A percentile compares a stretch with the other conserved stretches of the same genome.
Evolutionary conservation across 2,329 filamentous ascomycete genomes (phyloP).

Genomic region (Tolypocladium sp.): DNA sequence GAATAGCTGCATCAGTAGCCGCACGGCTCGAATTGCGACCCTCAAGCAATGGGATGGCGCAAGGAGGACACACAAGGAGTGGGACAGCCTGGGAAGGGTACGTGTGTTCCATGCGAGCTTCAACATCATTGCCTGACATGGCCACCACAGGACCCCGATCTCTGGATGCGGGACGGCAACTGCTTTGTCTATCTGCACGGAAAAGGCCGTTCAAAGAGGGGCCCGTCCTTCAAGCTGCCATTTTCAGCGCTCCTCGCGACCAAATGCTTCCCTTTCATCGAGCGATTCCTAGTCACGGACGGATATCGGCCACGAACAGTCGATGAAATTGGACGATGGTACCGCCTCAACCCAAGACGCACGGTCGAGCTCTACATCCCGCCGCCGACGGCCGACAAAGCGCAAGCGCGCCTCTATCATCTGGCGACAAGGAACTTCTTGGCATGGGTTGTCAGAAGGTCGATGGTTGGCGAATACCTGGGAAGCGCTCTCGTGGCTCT

Average conservation of each 20-base stretch:
- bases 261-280: conserved; percentile 52
- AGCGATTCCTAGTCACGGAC: conserved; percentile 34
- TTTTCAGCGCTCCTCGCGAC: conserved; percentile 46
- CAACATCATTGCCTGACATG: neutral
- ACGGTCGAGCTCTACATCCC: conserved; percentile 61
- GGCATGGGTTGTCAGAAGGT: conserved; percentile 56
- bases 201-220: conserved; percentile 53
- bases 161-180: conserved; percentile 60
- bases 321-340: conserved; percentile 22
- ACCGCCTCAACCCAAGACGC: conserved; percentile 16
- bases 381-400: conserved; percentile 41
- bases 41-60: conserved; percentile 8
- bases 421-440: conserved; percentile 67
- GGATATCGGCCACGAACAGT: conserved; percentile 11
- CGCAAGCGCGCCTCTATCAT: conserved; percentile 52
- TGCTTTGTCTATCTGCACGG: conserved; percentile 62
- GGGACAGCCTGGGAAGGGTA: conserved; percentile 6
- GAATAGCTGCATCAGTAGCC: neutral
- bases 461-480: conserved; percentile 59
- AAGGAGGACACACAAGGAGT: conserved; percentile 2
- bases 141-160: conserved; percentile 52
- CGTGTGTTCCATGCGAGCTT: neutral
- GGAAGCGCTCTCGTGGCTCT: conserved; percentile 55
- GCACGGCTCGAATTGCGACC: neutral
- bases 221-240: conserved; percentile 59